Conservation (phyloP, 169 alveolate species). For the Plasmodium blacklocki region DNA sequence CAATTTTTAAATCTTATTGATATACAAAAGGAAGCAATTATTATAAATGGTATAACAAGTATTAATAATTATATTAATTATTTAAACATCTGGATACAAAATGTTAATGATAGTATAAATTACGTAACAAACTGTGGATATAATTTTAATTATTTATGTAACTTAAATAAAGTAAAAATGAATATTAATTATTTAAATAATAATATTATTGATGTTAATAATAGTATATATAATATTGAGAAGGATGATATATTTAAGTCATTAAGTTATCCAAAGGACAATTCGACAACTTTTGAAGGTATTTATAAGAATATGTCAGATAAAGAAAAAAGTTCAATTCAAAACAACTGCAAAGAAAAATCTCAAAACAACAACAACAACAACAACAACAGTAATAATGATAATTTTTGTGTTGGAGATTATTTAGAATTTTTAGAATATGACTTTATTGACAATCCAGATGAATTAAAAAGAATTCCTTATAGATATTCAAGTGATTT, state of each 20-base stretch:
- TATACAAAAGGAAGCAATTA: neutral
- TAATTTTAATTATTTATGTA: slow-evolving; percentile 35
- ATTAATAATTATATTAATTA: slow-evolving; percentile 23
- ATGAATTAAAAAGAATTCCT: slow-evolving; percentile 45
- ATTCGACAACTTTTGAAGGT: neutral
- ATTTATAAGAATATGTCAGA: neutral
- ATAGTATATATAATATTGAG: neutral
- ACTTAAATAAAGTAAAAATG: slow-evolving; percentile 17
- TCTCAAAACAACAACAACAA: neutral
- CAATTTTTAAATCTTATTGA: neutral
- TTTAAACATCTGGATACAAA: slow-evolving; percentile 11
- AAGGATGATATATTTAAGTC: neutral
- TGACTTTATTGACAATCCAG: slow-evolving; percentile 33
- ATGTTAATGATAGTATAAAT: slow-evolving; percentile 14
- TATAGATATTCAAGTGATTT: slow-evolving; percentile 37
- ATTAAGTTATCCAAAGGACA: neutral
- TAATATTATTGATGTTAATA: slow-evolving; percentile 24
- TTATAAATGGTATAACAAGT: neutral
- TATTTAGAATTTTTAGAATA: slow-evolving; percentile 24
- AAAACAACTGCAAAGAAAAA: neutral
- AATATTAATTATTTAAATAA: slow-evolving; percentile 23
- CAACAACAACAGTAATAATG: neutral
- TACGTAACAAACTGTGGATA: neutral
- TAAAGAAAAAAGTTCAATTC: neutral
- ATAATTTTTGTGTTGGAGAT: slow-evolving; percentile 6